Base-by-base conservation (phyloP, 2,329 filamentous ascomycete species). In the Trichoderma oligosporum region DNA sequence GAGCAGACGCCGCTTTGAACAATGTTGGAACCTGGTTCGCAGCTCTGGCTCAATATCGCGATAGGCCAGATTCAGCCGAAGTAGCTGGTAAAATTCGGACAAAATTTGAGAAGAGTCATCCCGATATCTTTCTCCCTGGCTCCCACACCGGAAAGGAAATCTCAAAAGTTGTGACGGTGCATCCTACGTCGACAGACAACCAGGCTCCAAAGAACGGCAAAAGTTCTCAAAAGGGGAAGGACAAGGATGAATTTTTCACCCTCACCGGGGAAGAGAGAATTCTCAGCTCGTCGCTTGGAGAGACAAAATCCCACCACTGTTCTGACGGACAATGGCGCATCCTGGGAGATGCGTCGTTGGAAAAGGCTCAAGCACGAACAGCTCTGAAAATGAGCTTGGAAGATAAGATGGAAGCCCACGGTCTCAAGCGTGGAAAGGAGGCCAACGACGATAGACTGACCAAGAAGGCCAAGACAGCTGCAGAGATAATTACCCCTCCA, bases 251-350 rank as follows among this genome's bases (percentile, higher is more conserved):
- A 18, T 45, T 12, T 12, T 31, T 31, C 27, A 20, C 25, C 9
- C 42, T 45, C 9, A 18, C 7, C 6, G 42, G 12, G 8, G 5
- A 12, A n/a, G 18, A n/a, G 5, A 29, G 25, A 14, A 12, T 7
- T 14, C 7, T n/a, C n/a, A n/a, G n/a, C n/a, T n/a, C n/a, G n/a
- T n/a, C n/a, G 42, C 1, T 16, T 5, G n/a, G 18, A 8, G 8
- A 11, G 4, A 5, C n/a, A 31, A 2, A n/a, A 16, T 27, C 33
- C 5, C 33, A 42, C 8, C 8, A 20, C 12, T 53, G 48, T 36
- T 53, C 48, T 12, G 48, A 53, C 18, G 48, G 48, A 9, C 36
- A 53, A 9, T 53, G 27, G 18, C 48, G 48, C 11, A 4, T 41
- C n/a, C 4, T 53, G 18, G 14, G 14, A 29, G 9, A 12, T 4